These are phyloP conservation scores for Vitis labrusca DNA, from an alignment of 164 flowering plant genomes.

Conservation along the genomic window DNA sequence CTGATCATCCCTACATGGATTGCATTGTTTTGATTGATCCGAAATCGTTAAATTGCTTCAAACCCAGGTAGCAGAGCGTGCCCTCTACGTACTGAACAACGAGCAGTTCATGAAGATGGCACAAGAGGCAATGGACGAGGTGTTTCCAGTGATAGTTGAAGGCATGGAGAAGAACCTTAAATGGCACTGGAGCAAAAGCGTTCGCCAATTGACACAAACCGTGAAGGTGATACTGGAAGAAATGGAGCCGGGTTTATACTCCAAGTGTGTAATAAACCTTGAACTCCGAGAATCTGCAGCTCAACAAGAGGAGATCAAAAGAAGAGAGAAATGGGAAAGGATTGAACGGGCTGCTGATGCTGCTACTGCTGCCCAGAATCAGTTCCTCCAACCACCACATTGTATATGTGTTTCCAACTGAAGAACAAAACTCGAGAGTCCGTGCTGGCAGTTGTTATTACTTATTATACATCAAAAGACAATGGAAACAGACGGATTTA, in stretches of 20 bases:
- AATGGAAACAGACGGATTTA: too few relatives aligned
- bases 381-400: slow-evolving; percentile 5
- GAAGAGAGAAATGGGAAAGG: slow-evolving; percentile 54
- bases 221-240: slow-evolving; percentile 64
- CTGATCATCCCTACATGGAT: too few relatives aligned
- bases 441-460: too few relatives aligned
- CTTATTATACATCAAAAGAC: too few relatives aligned
- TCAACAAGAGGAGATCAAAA: slow-evolving; percentile 33
- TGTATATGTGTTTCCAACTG: slow-evolving; percentile 12
- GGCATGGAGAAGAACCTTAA: slow-evolving; percentile 68
- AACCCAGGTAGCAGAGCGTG: slow-evolving; percentile 75
- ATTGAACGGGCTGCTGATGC: slow-evolving; percentile 45
- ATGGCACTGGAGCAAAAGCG: slow-evolving; percentile 67
- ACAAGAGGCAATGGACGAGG: slow-evolving; percentile 34
- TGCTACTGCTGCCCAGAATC: slow-evolving; percentile 19
- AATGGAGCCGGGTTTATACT: slow-evolving; percentile 53
- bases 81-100: slow-evolving; percentile 73
- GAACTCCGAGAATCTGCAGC: slow-evolving; percentile 24
- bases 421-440: neutral
- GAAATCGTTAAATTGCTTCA: neutral
- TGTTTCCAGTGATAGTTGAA: slow-evolving; percentile 53
- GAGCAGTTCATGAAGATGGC: slow-evolving; percentile 68
- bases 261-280: slow-evolving; percentile 35
- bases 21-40: too few relatives aligned
- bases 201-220: slow-evolving; percentile 52